These are phyloP conservation scores for Spathaspora passalidarum DNA, from an alignment of 805 yeast species.

Conservation along the genomic window DNA sequence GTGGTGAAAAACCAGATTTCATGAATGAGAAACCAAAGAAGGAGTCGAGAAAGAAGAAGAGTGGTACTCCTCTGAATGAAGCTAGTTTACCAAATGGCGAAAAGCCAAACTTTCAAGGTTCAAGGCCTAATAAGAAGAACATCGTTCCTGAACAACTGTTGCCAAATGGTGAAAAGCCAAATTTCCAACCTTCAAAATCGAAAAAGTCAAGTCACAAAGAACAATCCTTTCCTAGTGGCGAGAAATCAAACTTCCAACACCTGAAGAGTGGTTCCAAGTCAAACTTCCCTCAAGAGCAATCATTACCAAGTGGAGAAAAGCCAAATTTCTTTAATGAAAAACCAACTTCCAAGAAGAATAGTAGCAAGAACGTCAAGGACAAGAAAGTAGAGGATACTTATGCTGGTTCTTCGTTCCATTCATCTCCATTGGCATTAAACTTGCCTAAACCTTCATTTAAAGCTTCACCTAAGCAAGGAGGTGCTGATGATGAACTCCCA, in stretches of 20 bases:
- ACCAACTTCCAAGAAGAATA: slow-evolving; percentile 3
- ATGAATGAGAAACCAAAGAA: slow-evolving; percentile 10
- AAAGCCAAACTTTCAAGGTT: neutral
- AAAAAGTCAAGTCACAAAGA: neutral
- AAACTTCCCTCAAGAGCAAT: slow-evolving; percentile 6
- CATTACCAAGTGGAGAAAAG: slow-evolving; percentile 27
- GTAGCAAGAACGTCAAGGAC: slow-evolving; percentile 6
- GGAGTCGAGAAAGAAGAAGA: slow-evolving; percentile 7
- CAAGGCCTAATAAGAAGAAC: neutral
- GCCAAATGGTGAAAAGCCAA: slow-evolving; percentile 3
- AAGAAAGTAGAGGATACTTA: slow-evolving; percentile 32
- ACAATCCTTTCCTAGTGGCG: slow-evolving; percentile 1
- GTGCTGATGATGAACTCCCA: slow-evolving; percentile 5
- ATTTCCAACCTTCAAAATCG: neutral
- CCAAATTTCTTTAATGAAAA: slow-evolving; percentile 16
- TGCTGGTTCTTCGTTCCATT: slow-evolving; percentile 57
- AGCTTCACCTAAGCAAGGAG: slow-evolving; percentile 19
- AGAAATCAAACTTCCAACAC: slow-evolving; percentile 5
- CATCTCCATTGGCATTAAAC: slow-evolving; percentile 54
- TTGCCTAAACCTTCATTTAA: slow-evolving; percentile 55
- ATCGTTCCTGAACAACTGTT: neutral
- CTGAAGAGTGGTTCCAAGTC: slow-evolving; percentile 6
- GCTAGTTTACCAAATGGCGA: neutral
- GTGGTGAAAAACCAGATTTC: slow-evolving; percentile 29
- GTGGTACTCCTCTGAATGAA: neutral